Base-by-base conservation (phyloP, 345 rosid species). In the Combretum micranthum region DNA sequence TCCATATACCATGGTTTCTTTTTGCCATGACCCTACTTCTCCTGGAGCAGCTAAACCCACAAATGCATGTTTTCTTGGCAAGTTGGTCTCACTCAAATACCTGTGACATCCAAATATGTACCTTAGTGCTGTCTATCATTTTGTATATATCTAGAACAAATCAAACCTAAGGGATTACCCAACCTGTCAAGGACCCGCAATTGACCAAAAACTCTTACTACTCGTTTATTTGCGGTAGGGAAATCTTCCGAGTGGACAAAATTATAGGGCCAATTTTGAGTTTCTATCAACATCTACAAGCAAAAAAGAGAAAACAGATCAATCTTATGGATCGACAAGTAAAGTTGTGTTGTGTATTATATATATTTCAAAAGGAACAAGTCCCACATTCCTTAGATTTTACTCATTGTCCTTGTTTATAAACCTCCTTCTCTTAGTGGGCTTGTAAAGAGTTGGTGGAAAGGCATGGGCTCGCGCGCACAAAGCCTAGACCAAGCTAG, bases 11-110 rank as follows among this genome's bases (percentile, higher is more conserved):
- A 71, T 64, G 18, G 72, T 15, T 2, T 78, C 64, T 0, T 17
- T 68, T 69, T 78, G 80, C 83, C 83, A 78, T 7, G 79, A 74
- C 43, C 79, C 83, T 17, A 26, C 72, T 2, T 58, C n/a, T 15
- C 83, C 83, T 15, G 71, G 77, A 1, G 56, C 52, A n/a, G 83
- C 83, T 68, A 78, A 55, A 7, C 79, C 83, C 17, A 78, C 73
- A 18, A 71, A 66, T 1, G 77, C 79, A 14, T 60, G 42, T 56
- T 4, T 2, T 12, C 60, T 65, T 20, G 12, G 11, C 11, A 43
- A 13, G 44, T 59, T 52, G 1, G 22, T 9, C 43, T 39, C 18
- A 11, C 44, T 44, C 0, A 58, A 5, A 47, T 62, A 69, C 20
- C 67, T 62, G 46, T 2, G 26, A 25, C 26, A 25, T 25, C 3